These are phyloP conservation scores for Kuraishia ogatae DNA, from an alignment of 805 yeast species.

Conservation along the genomic window DNA sequence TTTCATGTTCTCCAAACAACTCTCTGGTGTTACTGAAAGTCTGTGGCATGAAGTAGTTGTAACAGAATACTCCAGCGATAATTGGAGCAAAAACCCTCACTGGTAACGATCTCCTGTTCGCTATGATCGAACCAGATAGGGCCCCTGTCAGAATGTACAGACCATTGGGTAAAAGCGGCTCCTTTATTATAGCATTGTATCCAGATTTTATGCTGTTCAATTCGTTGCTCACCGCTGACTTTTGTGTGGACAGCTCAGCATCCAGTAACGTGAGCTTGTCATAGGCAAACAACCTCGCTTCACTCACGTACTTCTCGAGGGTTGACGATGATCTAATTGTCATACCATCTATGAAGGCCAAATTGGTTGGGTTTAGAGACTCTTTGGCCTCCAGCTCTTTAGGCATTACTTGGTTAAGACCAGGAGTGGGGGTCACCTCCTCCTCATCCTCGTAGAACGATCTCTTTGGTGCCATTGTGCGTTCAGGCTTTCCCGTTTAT, in stretches of 20 bases:
- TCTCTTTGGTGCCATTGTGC: constrained; percentile 21
- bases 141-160: constrained; percentile 47
- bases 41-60: constrained; percentile 40
- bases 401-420: constrained; percentile 30
- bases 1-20: constrained; percentile 20
- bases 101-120: constrained; percentile 36
- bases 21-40: constrained; percentile 27
- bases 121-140: constrained; percentile 48
- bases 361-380: constrained; percentile 22
- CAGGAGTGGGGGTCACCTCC: constrained; percentile 37
- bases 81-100: constrained; percentile 44
- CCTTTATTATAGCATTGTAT: constrained; percentile 30
- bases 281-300: constrained; percentile 28
- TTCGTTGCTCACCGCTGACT: constrained; percentile 39
- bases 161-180: constrained; percentile 46
- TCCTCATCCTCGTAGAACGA: constrained; percentile 48
- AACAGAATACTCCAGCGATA: constrained; percentile 36
- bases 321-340: constrained; percentile 39
- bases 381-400: constrained; percentile 28
- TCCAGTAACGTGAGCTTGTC: constrained; percentile 26
- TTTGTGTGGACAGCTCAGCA: constrained; percentile 39
- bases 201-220: constrained; percentile 19
- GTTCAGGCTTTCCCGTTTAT: too few relatives aligned
- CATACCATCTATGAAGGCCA: constrained; percentile 41
- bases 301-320: constrained; percentile 33